phyloP scores from a whole-genome alignment of 208 protist species.

The Angomonas deanei region DNA sequence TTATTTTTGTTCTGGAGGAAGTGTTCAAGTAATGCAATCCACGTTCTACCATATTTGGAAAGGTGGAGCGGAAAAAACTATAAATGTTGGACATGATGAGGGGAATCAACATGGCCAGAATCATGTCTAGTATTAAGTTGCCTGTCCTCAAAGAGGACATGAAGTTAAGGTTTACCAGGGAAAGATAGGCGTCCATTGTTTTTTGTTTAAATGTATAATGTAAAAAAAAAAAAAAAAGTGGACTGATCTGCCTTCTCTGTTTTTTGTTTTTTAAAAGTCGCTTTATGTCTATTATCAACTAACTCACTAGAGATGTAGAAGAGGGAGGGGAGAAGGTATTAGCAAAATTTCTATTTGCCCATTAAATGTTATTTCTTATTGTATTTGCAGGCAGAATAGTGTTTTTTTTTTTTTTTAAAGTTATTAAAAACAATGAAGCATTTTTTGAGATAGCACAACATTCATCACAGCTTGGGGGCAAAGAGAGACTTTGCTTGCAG shows the following conservation, averaged over 20 bases:
- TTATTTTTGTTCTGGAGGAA: conserved; percentile 8
- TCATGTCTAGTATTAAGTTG: conserved; percentile 76
- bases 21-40: not conserved
- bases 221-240: not conserved
- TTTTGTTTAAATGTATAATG: not conserved
- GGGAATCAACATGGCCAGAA: conserved; percentile 76
- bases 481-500: not conserved
- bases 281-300: not conserved
- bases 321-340: too few relatives aligned
- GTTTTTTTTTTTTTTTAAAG: too few relatives aligned
- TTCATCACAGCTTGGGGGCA: conserved; percentile 16
- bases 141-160: conserved; percentile 83
- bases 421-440: too few relatives aligned
- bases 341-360: too few relatives aligned
- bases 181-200: conserved; percentile 75
- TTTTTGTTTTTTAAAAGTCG: not conserved
- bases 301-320: too few relatives aligned
- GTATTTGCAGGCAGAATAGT: too few relatives aligned
- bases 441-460: too few relatives aligned
- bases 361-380: too few relatives aligned
- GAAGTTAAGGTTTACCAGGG: conserved; percentile 83
- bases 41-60: conserved; percentile 31
- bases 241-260: too few relatives aligned
- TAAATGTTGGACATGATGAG: conserved; percentile 43
- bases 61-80: conserved; percentile 36